Evolutionary conservation across 2,329 filamentous ascomycete genomes (phyloP).

Genomic region (Chrysoporthe cubensis): DNA sequence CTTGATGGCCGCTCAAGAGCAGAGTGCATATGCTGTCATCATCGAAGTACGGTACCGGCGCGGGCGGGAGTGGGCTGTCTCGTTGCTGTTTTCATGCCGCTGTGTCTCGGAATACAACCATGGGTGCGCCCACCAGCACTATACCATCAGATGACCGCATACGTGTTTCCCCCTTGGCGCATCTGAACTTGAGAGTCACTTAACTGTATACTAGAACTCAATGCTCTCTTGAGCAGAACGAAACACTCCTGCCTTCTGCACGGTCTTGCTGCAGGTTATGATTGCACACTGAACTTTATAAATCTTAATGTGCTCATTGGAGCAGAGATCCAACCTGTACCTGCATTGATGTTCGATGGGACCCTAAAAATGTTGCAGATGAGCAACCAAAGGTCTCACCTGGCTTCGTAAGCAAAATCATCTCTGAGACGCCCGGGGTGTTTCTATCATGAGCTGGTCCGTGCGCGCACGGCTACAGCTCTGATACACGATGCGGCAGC

Average conservation of each 20-base stretch:
- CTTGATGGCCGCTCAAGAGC: not conserved
- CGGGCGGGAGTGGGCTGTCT: not conserved
- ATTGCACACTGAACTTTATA: no score
- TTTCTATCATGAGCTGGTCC: not conserved
- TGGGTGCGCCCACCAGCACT: not conserved
- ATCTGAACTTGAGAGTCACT: not conserved
- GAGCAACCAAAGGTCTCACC: not conserved
- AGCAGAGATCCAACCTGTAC: no score
- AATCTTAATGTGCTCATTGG: no score
- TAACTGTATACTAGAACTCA: not conserved
- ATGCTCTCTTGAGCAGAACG: not conserved
- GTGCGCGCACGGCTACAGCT: not conserved
- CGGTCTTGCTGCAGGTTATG: no score
- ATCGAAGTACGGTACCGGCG: not conserved
- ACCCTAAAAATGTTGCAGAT: not conserved
- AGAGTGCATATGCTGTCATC: conserved; percentile 1
- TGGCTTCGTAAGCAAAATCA: not conserved
- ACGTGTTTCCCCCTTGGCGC: not conserved
- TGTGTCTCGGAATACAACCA: not conserved
- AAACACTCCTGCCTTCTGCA: no score
- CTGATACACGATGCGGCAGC: not conserved
- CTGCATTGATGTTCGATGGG: not conserved
- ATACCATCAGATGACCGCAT: not conserved
- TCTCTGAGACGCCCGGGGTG: not conserved
- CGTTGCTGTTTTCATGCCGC: not conserved